phyloP scores from a whole-genome alignment of 495 filamentous ascomycete genomes.

The Aspergillus indologenus region DNA sequence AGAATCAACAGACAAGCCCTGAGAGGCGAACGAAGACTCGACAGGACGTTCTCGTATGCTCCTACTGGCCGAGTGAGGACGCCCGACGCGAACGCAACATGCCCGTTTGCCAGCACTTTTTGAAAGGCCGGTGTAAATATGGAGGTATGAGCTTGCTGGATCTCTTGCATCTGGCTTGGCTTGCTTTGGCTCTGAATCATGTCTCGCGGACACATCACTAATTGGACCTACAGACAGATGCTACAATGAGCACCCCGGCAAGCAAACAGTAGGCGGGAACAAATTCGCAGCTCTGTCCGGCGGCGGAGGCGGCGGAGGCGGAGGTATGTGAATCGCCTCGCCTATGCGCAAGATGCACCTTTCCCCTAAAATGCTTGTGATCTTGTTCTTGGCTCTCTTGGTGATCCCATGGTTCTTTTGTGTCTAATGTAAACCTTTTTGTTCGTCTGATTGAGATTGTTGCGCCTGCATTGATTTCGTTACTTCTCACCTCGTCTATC shows the following conservation, averaged over 20 bases:
- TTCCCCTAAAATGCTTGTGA: neutral
- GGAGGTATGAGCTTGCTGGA: constrained; percentile 46
- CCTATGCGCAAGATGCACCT: neutral
- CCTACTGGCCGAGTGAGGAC: neutral
- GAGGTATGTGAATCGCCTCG: constrained; percentile 26
- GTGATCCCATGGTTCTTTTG: neutral
- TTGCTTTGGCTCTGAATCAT: neutral
- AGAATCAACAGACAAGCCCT: neutral
- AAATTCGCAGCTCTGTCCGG: constrained; percentile 42
- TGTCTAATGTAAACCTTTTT: neutral
- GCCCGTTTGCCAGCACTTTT: constrained; percentile 68
- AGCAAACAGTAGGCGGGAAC: constrained; percentile 31
- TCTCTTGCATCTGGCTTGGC: neutral
- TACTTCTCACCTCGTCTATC: neutral
- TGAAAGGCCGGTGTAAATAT: constrained; percentile 68
- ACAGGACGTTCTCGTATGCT: neutral
- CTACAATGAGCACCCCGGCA: constrained; percentile 53
- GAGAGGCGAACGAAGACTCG: neutral
- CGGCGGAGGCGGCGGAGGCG: constrained; percentile 33
- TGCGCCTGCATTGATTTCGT: neutral
- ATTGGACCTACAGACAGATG: constrained; percentile 44
- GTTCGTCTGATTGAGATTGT: neutral
- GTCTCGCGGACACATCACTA: constrained; percentile 10
- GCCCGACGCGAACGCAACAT: constrained; percentile 31
- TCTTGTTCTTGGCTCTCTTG: neutral